A percentile compares a stretch with the other conserved stretches of the same genome.
phyloP scores from a whole-genome alignment of 2,329 filamentous ascomycete genomes.

The Aspergillus melleus region DNA sequence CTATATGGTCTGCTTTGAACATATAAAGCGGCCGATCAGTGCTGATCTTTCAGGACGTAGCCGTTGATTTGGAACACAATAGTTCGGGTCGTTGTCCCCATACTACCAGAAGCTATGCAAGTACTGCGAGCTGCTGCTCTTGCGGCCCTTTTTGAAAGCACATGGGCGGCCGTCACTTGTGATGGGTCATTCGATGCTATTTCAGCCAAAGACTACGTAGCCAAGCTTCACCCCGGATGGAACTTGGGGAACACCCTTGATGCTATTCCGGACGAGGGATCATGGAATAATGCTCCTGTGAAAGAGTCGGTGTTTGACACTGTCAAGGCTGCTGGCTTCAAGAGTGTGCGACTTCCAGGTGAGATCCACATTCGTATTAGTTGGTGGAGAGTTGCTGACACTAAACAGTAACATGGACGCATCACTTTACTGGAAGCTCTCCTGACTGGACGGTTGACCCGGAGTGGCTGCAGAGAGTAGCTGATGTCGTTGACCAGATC shows the following conservation, averaged over 20 bases:
- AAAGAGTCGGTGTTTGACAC: conserved; percentile 52
- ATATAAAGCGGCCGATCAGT: background rate
- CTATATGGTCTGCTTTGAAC: background rate
- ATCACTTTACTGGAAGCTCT: conserved; percentile 53
- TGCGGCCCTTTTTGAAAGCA: conserved; percentile 6
- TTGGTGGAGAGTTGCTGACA: background rate
- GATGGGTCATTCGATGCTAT: conserved; percentile 47
- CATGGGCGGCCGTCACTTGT: conserved; percentile 31
- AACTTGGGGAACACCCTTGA: conserved; percentile 63
- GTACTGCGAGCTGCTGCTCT: conserved; percentile 10
- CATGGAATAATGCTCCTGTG: conserved; percentile 59
- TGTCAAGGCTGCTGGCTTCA: conserved; percentile 57
- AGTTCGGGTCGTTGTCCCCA: background rate
- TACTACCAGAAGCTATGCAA: conserved; percentile 9
- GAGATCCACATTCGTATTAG: background rate
- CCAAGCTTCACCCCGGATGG: conserved; percentile 57
- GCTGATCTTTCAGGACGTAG: background rate
- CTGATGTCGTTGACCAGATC: conserved; percentile 59
- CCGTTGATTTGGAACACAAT: background rate
- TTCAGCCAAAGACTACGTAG: conserved; percentile 49
- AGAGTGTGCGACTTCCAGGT: conserved; percentile 56
- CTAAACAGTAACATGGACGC: conserved; percentile 54
- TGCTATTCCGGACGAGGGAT: conserved; percentile 56
- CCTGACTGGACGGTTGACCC: conserved; percentile 57
- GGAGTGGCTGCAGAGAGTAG: conserved; percentile 58